phyloP scores from a whole-genome alignment of 208 protist species.

The Leishmania lainsoni region DNA sequence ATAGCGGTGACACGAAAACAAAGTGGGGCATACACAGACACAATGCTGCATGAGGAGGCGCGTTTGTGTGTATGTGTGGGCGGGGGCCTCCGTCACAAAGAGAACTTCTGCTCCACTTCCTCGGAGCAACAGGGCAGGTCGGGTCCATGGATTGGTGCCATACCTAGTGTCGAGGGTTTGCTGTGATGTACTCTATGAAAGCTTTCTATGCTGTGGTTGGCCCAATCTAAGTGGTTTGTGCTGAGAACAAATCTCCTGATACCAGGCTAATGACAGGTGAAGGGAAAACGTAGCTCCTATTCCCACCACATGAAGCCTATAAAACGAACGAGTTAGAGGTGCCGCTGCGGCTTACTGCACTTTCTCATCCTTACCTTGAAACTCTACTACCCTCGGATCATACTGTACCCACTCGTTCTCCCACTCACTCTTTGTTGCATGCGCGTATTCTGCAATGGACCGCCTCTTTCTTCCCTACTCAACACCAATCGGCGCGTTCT shows the following conservation, averaged over 20 bases:
- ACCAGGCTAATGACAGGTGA: not conserved
- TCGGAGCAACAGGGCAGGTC: not conserved
- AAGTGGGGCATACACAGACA: not conserved
- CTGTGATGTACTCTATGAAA: not conserved
- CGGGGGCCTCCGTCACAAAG: not conserved
- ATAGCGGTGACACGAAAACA: not conserved
- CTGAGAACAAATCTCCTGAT: not conserved
- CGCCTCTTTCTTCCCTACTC: not conserved
- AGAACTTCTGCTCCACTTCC: not conserved
- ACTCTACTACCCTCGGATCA: not conserved
- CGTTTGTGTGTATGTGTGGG: not conserved
- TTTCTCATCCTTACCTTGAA: not conserved
- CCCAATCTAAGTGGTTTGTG: not conserved
- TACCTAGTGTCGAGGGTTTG: not conserved
- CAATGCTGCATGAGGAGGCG: not conserved
- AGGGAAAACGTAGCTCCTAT: not conserved
- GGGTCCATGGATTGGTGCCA: not conserved
- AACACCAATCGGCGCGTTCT: not conserved
- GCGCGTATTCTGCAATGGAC: not conserved
- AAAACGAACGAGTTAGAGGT: not conserved
- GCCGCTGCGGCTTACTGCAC: not conserved
- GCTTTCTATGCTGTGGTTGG: too few relatives aligned
- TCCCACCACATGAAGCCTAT: not conserved
- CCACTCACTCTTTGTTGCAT: not conserved
- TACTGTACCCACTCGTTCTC: not conserved